Percentiles rank a stretch among this genome's conserved stretches.
These are phyloP conservation scores for Schizochytrium sp. DNA, from an alignment of 108 stramenopile species.

Conservation along the genomic window DNA sequence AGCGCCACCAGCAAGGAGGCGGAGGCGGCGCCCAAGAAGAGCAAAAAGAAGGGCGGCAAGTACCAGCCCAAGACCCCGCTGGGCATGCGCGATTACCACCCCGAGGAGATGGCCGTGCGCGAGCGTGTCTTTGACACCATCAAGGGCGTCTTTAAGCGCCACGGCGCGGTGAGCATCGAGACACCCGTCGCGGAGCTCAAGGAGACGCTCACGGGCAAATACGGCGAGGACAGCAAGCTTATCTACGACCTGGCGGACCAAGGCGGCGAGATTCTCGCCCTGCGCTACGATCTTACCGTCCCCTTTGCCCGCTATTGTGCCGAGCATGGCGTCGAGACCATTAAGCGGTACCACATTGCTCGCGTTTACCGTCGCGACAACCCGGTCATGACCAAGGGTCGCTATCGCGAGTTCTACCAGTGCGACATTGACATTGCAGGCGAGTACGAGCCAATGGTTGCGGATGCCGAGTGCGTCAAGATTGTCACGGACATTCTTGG, in stretches of 20 bases:
- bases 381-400: slow-evolving; percentile 61
- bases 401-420: slow-evolving; percentile 87
- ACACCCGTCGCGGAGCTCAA: slow-evolving; percentile 83
- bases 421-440: slow-evolving; percentile 85
- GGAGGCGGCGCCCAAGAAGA: not conserved
- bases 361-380: slow-evolving; percentile 82
- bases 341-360: slow-evolving; percentile 79
- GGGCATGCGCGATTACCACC: slow-evolving; percentile 66
- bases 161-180: slow-evolving; percentile 83
- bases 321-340: slow-evolving; percentile 69
- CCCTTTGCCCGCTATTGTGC: slow-evolving; percentile 83
- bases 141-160: slow-evolving; percentile 73
- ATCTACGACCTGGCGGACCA: slow-evolving; percentile 87
- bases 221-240: slow-evolving; percentile 79
- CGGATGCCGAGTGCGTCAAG: slow-evolving; percentile 72
- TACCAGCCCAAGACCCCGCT: slow-evolving; percentile 71
- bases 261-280: slow-evolving; percentile 67
- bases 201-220: slow-evolving; percentile 82
- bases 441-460: slow-evolving; percentile 63
- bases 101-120: slow-evolving; percentile 75
- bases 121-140: slow-evolving; percentile 70
- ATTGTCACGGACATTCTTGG: slow-evolving; percentile 74
- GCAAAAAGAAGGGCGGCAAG: slow-evolving; percentile 37
- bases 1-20: not conserved
- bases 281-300: slow-evolving; percentile 80